Conservation (phyloP, 2,329 filamentous ascomycete genomes). For the Fusarium keratoplasticum region DNA sequence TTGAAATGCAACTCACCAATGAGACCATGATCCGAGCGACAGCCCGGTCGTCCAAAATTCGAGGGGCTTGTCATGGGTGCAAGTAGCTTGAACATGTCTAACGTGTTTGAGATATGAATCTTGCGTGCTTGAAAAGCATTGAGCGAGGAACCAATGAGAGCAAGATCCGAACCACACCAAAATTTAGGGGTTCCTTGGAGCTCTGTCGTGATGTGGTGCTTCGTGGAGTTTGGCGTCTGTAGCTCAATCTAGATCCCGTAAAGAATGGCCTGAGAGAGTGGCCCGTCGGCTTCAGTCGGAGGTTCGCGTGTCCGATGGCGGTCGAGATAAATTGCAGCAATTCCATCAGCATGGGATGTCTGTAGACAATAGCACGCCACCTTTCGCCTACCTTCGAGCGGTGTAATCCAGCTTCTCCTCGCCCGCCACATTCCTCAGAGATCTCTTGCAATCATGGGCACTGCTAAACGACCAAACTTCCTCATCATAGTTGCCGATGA, state of each 20-base stretch:
- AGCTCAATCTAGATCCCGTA: neutral
- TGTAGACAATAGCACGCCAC: too few relatives aligned
- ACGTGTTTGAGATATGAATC: neutral
- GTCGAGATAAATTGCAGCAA: neutral
- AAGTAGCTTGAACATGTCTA: slow-evolving; percentile 1
- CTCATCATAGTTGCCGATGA: slow-evolving; percentile 42
- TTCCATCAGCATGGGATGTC: neutral
- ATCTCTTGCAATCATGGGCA: neutral
- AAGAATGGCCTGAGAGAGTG: neutral
- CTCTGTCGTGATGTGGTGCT: neutral
- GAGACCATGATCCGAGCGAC: slow-evolving; percentile 4
- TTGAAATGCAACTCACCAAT: slow-evolving; percentile 1
- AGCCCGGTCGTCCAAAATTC: slow-evolving; percentile 3
- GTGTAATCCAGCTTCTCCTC: neutral
- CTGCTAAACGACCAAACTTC: slow-evolving; percentile 34
- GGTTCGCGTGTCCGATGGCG: neutral
- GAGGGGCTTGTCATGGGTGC: neutral
- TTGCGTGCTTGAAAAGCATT: neutral
- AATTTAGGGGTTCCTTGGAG: neutral
- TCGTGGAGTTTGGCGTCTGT: neutral
- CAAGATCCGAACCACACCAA: neutral
- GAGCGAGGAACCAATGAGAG: neutral
- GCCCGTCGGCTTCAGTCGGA: neutral
- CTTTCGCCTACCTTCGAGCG: neutral
- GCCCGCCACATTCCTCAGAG: neutral